Base-by-base conservation (phyloP, 768 basidiomycete genomes). In the Lepiota venenata region DNA sequence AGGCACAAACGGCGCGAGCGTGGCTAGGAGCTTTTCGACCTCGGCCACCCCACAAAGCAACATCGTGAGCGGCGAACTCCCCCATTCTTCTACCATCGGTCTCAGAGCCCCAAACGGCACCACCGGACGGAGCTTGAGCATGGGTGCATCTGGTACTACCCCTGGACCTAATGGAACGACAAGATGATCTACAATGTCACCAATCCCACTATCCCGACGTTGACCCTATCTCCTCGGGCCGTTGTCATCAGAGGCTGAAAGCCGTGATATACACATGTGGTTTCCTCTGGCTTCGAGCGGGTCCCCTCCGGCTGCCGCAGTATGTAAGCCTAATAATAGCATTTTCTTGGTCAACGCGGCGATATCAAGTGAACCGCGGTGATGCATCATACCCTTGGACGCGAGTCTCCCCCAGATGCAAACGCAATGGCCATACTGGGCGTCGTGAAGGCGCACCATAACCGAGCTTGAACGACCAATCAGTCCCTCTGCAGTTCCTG, bases 361-460 rank as follows among this genome's bases (percentile, higher is more conserved):
- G 32, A 9, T 32, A 32, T 56, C 22, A 36, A 18, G 46, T 38
- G 29, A 32, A 47, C 16, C 15, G n/a, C 18, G 46, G 50, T 52
- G 21, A 43, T 45, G 42, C n/a, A 20, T 51, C 60, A 39, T 67
- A 87, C 91, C 76, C 82, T 84, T 21, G 85, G 82, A 59, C 74
- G 80, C 15, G 75, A 73, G 50, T 75, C 69, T 39, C 63, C 61
- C 32, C 82, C 75, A 15, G 85, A 83, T 15, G 80, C 81, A 60
- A 85, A 90, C 27, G 79, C 88, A 50, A 92, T 73, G 0, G 90
- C 87, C 88, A 93, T 91, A 64, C 86, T 88, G 16, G 82, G 74
- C 21, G 91, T 85, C 6, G 91, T 92, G 69, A 92, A 93, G 38
- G 83, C 88, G 63, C 90, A 91, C 87, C 88, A 92, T 36, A 91